Evolutionary conservation across 257 asterid genomes (phyloP), one percentile per base, ranked within the genome.

Genomic region (Osmanthus fragrans): DNA sequence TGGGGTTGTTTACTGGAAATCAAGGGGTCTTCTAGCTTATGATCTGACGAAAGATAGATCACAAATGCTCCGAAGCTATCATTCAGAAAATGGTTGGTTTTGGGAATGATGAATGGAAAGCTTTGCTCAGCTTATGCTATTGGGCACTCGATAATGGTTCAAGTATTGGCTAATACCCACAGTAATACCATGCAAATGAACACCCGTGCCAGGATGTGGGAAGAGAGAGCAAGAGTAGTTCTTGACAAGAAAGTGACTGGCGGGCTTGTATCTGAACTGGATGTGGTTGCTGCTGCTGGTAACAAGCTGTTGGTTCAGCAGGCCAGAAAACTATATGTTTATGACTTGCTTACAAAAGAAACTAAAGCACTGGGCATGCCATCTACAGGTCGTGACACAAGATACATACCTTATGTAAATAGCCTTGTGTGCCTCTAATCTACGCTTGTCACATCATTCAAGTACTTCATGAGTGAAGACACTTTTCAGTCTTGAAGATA

Each of bases 1-100:
- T 68, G 87, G 88, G 5, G 83, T 83, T 60, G 58, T 83, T 47
- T 85, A 85, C 80, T 87, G 88, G 87, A 85, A 8, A 33, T 71
- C 78, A 36, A 73, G 72, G 23, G 33, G 80, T 70, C 13, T 81
- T 65, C 80, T 80, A 42, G 76, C 84, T 33, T 87, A 56, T 71
- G 93, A 89, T 84, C 71, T 87, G 32, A 68, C 77, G 2, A 89
- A 82, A 78, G 87, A 85, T 51, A 83, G 90, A 79, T 82, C 89
- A 29, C 81, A 81, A 73, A 11, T 71, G 70, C 73, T 84, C 18
- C 71, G 36, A n/a, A 18, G 30, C 70, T 21, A 16, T 73, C 29
- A 39, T 29, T 16, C 7, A 39, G 21, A 0, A 0, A 13, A 5
- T 19, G 64, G 76, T 47, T n/a, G n/a, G 67, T 71, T 70, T 51